Base-by-base conservation (phyloP, 371 early-diverging fungal genomes). In the Mortierella sp. region DNA sequence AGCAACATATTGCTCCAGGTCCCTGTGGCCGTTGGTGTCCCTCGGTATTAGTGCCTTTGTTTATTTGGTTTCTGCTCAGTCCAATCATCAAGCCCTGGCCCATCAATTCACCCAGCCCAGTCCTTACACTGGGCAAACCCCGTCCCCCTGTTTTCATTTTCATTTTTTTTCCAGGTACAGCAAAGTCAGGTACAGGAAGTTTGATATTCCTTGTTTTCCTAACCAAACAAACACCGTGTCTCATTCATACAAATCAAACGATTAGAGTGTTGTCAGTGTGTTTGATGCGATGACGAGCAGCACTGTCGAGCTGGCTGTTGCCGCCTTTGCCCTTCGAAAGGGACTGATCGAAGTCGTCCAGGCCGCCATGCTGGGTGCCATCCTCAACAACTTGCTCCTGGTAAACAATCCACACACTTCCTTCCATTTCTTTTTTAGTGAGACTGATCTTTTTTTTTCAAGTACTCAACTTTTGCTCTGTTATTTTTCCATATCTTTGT, bases 271-370 rank as follows among this genome's bases (percentile, higher is more conserved):
- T 2, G 77, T 81, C 66, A 74, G 77, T 43, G 63, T 81, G 41
- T 24, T 81, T 53, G 82, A 81, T 52, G 82, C 77, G 10, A 71
- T 81, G 77, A 81, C 82, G 2, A 81, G 97, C 86, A 85, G 95
- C 73, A 94, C 95, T 2, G 95, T 97, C 10, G 98, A 98, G 82
- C 76, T 96, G 77, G 90, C 95, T 40, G 90, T 96, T 45, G 91
- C 93, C 6, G 88, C 96, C n/a, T 86, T 97, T 69, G 95, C 97
- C 0, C 85, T 98, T 43, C 90, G 88, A 0, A 86, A 94, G 66
- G 95, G 95, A 64, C 85, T 96, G 52, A 88, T 97, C 6, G 77
- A 86, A 9, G 95, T 97, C 19, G 97, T 97, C 50, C 97, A 97
- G 83, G 92, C 95, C 2, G 95, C 96, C 40, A 89, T 97, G 83